These are phyloP conservation scores for Hsuehochloa calcarea DNA, from an alignment of 176 grass and related monocot genomes.

Conservation along the genomic window DNA sequence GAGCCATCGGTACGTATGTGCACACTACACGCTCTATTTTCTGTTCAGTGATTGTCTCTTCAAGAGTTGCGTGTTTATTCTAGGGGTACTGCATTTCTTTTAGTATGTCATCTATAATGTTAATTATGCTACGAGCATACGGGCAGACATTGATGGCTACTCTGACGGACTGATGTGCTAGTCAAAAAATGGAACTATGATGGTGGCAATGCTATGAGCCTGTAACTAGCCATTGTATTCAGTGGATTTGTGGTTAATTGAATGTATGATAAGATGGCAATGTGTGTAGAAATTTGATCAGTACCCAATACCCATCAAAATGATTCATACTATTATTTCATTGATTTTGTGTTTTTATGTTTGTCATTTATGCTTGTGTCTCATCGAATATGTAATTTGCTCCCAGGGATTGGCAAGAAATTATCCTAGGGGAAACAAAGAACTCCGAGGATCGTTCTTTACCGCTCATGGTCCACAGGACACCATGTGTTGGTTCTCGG, in stretches of 20 bases:
- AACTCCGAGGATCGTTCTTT: conserved; percentile 82
- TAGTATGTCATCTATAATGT: background rate
- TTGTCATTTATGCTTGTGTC: background rate
- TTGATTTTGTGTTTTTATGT: background rate
- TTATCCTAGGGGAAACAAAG: conserved; percentile 89
- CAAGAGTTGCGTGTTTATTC: background rate
- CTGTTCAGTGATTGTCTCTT: background rate
- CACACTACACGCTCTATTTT: background rate
- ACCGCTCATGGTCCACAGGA: conserved; percentile 68
- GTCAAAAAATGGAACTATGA: background rate
- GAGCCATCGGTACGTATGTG: conserved; percentile 45
- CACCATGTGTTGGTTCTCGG: conserved; percentile 79
- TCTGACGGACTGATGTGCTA: too few species aligned
- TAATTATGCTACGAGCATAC: background rate
- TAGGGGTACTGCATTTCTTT: background rate
- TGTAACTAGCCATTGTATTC: background rate
- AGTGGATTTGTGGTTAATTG: background rate
- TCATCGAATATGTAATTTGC: background rate
- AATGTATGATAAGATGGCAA: background rate
- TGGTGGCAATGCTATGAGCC: background rate
- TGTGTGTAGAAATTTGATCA: background rate
- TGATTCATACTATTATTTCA: background rate
- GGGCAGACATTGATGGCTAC: background rate
- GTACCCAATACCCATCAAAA: background rate
- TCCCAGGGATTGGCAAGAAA: conserved; percentile 58